These are phyloP conservation scores for Quercus phellos DNA, from an alignment of 331 rosid genomes.

Conservation along the genomic window DNA sequence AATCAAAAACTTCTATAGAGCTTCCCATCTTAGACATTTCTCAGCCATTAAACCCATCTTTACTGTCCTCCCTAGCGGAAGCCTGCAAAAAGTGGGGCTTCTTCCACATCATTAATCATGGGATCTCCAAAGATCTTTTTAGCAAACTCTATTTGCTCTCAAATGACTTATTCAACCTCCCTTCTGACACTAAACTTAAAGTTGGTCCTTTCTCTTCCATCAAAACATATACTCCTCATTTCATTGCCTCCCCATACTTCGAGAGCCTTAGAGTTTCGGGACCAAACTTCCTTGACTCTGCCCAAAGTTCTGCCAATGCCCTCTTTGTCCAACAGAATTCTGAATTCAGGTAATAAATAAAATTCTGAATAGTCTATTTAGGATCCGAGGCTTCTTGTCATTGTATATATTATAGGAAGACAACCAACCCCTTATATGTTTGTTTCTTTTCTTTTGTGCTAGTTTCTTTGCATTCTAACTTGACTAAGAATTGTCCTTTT, in stretches of 20 bases:
- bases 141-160: constrained; percentile 48
- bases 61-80: constrained; percentile 54
- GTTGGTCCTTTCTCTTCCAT: constrained; percentile 82
- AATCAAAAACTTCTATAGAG: constrained; percentile 43
- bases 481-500: neutral
- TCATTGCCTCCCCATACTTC: constrained; percentile 97
- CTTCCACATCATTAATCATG: constrained; percentile 86
- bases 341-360: constrained; percentile 56
- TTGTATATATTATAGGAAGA: neutral
- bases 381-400: no score
- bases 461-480: constrained; percentile 1
- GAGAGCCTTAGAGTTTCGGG: constrained; percentile 87
- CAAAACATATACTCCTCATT: constrained; percentile 81
- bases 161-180: constrained; percentile 55
- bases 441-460: neutral
- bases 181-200: constrained; percentile 71
- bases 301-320: constrained; percentile 57
- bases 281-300: constrained; percentile 68
- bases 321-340: constrained; percentile 47
- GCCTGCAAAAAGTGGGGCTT: constrained; percentile 91
- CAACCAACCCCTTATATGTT: neutral
- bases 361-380: neutral
- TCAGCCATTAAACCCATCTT: constrained; percentile 52
- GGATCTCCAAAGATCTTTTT: constrained; percentile 70
- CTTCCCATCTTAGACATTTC: constrained; percentile 86